Base-by-base conservation (phyloP, 768 basidiomycete species). In the Lactarius hatsudake region DNA sequence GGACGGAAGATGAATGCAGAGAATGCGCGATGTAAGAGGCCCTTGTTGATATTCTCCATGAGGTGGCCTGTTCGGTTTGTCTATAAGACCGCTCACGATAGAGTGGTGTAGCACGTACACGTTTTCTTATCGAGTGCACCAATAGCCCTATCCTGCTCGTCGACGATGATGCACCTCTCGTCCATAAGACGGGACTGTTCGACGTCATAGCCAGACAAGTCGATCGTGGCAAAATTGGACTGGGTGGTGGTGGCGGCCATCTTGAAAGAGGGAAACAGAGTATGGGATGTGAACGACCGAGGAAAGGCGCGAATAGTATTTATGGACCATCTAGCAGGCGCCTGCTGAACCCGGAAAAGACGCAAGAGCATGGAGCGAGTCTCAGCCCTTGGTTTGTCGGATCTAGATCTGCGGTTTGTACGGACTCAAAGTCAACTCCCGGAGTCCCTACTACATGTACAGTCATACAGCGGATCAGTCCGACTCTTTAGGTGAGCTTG, bases 1-100 rank as follows among this genome's bases (percentile, higher is more conserved):
- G 97, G 97, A 43, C 94, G 83, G 82, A 98, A 99, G 70, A 98
- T 85, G 77, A 99, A 98, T 42, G 90, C 96, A 66, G 96, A 98
- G 82, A 99, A 99, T 20, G 97, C 97, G 48, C 97, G 90, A 77
- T 99, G 97, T 30, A 99, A 87, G 51, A 98, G 84, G 17, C 96
- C 96, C 74, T 90, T 89, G 76, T 88, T 87, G 74, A 98, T 96
- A 76, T 97, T 97, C 76, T 91, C 89, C 95, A 99, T 98, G 63
- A 99, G 80, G 79, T 98, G 97, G 76, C 96, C 96, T 96, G 75
- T 30, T 63, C 36, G 12, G 56, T 56, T 17, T 3, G 6, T 61
- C 26, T 32, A 20, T 59, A 10, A 67, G 34, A 28, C 62, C 66
- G 61, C 60, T 38, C 40, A 17, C 20, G 15, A 42, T 56, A 20